These are phyloP conservation scores for Serendipita vermifera DNA, from an alignment of 768 basidiomycete genomes.

Conservation along the genomic window DNA sequence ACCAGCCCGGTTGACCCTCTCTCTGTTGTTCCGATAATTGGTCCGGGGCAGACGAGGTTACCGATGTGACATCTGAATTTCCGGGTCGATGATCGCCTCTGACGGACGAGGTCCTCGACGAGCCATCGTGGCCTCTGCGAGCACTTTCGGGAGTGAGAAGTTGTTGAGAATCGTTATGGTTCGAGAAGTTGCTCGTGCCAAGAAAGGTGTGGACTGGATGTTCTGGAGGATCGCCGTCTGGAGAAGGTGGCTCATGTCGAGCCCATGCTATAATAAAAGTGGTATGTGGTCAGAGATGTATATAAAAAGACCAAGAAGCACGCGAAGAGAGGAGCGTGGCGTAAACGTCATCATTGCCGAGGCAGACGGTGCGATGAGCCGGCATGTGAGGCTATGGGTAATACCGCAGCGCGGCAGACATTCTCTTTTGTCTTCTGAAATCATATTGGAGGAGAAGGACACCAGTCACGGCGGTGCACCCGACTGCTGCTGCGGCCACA, in stretches of 20 bases:
- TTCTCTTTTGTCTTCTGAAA: no score
- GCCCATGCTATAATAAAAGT: conserved; percentile 54
- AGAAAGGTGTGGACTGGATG: conserved; percentile 17
- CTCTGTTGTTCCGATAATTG: neutral
- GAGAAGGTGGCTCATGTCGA: conserved; percentile 68
- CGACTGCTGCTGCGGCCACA: no score
- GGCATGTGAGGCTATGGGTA: no score
- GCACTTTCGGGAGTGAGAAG: conserved; percentile 25
- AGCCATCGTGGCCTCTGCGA: conserved; percentile 35
- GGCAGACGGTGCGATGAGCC: no score
- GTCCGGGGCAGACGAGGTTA: conserved; percentile 5
- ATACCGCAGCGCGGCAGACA: no score
- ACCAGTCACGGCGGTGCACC: no score
- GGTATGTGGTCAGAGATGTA: no score
- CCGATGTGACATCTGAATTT: conserved; percentile 8
- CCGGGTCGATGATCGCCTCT: conserved; percentile 24
- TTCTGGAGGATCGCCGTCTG: conserved; percentile 32
- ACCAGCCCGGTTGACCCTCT: neutral
- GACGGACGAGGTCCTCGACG: conserved; percentile 32
- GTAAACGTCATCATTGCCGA: no score
- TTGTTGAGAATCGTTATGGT: conserved; percentile 17
- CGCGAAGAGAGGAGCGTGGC: no score
- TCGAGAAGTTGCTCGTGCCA: conserved; percentile 16
- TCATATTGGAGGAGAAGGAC: no score
- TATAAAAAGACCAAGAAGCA: no score